A percentile compares a stretch with the other conserved stretches of the same genome.
These are phyloP conservation scores for Botryobasidium botryosum DNA, from an alignment of 768 basidiomycete species.

Conservation along the genomic window DNA sequence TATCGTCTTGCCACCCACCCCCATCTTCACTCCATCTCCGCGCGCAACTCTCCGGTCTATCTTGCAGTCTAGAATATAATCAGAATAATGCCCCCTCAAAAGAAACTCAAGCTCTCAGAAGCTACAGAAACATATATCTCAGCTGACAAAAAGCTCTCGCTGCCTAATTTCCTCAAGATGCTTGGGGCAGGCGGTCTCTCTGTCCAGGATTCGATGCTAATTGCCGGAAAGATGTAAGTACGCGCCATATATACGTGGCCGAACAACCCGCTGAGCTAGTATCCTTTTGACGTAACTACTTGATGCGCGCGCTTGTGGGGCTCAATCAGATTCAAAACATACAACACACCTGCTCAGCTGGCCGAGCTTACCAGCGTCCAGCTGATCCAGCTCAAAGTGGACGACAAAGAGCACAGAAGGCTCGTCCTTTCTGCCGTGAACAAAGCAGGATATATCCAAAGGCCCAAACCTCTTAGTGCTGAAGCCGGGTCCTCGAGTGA, in stretches of 20 bases:
- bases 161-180: constrained; percentile 51
- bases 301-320: background rate
- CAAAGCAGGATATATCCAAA: constrained; percentile 38
- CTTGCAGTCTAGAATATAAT: too few relatives aligned
- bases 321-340: constrained; percentile 45
- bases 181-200: constrained; percentile 40
- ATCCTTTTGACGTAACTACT: background rate
- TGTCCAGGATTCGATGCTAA: constrained; percentile 47
- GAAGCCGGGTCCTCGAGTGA: background rate
- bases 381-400: constrained; percentile 39
- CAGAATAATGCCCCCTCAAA: too few relatives aligned
- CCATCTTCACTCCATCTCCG: too few relatives aligned
- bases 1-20: too few relatives aligned
- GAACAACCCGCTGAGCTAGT: background rate
- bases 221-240: constrained; percentile 52
- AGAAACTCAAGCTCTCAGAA: too few relatives aligned
- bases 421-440: constrained; percentile 39
- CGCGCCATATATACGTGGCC: background rate
- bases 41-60: too few relatives aligned
- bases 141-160: constrained; percentile 28
- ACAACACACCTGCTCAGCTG: constrained; percentile 43
- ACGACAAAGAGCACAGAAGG: constrained; percentile 47
- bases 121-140: too few relatives aligned
- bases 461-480: constrained; percentile 1
- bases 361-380: constrained; percentile 40